Evolutionary conservation across 208 protist genomes (phyloP), one percentile per base, ranked within the genome.

Genomic region (Phytomonas francai): DNA sequence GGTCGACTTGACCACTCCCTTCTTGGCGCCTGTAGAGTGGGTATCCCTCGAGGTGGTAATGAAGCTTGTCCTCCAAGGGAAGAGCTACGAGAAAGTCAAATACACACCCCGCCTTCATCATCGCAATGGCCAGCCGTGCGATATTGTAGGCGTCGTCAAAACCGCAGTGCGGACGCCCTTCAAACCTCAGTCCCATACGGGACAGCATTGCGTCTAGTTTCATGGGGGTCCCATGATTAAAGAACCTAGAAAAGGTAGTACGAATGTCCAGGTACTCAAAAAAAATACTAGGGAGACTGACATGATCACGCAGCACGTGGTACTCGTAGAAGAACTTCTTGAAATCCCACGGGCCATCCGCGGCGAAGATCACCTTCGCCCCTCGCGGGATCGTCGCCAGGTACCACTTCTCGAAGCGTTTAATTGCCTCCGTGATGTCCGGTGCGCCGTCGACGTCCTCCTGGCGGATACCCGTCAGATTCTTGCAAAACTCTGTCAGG

Each of bases 401-500:
- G 65, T 84, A 89, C 90, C 92, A 97, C 70, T 76, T 64, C 67
- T 85, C 81, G 69, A 97, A 93, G 0, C 71, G 36, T 30, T 80
- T 66, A 8, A 97, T 76, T 1, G 87, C 92, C 72, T 87, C 87
- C 25, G 62, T 77, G 32, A 97, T 79, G 30, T 60, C 67, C 11
- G 81, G 82, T 22, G 87, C 92, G 1, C 67, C 72, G 60, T 97
- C 93, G 0, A 98, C 92, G 56, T 84, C 63, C n/a, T 84, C 80
- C 79, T 98, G 96, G 65, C 77, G 81, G 31, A 98, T 98, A 54
- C 97, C 97, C 8, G 97, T 98, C n/a, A 98, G 76, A 67, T 91
- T 51, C 5, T 73, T 95, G 80, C 97, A 98, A 66, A 98, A 98
- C 1, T 72, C 64, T 0, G 89, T 93, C 8, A 98, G 83, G n/a